Conservation (phyloP, 23 red algal genomes). For the Gracilariopsis chorda region DNA sequence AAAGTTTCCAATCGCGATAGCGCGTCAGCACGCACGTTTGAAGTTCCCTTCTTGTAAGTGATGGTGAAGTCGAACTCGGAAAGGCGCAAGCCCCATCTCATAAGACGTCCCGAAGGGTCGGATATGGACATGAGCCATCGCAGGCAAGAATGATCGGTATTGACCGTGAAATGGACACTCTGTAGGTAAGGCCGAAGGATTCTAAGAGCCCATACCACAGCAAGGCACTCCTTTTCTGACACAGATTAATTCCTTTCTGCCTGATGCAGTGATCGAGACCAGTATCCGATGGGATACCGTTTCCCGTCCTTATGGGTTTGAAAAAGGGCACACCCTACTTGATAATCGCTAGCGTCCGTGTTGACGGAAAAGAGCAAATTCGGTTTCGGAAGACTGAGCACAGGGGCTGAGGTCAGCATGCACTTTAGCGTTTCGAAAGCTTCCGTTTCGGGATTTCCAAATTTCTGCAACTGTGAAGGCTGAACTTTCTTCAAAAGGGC, state of each 20-base stretch:
- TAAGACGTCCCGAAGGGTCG: not conserved
- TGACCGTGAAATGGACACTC: not conserved
- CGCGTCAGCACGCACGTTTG: not conserved
- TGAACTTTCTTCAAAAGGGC: not conserved
- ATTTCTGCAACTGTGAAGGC: not conserved
- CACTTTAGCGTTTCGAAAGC: not conserved
- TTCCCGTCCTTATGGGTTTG: not conserved
- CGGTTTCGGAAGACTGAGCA: not conserved
- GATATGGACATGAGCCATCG: not conserved
- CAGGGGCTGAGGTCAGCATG: not conserved
- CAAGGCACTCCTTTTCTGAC: not conserved
- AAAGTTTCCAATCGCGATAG: not conserved
- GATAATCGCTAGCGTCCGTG: not conserved
- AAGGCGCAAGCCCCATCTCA: not conserved
- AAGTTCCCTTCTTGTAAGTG: not conserved
- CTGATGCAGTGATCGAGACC: not conserved
- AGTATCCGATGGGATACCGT: conserved; percentile 20
- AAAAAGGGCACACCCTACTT: conserved; percentile 24
- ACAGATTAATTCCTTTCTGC: conserved; percentile 17
- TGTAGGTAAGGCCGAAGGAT: not conserved
- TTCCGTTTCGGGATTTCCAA: not conserved
- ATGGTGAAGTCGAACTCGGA: not conserved
- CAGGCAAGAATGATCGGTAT: not conserved
- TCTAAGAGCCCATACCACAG: not conserved
- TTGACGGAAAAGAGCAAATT: not conserved